Evolutionary conservation across 352 stramenopile genomes (phyloP).

Genomic region (Pythium guiyangense): DNA sequence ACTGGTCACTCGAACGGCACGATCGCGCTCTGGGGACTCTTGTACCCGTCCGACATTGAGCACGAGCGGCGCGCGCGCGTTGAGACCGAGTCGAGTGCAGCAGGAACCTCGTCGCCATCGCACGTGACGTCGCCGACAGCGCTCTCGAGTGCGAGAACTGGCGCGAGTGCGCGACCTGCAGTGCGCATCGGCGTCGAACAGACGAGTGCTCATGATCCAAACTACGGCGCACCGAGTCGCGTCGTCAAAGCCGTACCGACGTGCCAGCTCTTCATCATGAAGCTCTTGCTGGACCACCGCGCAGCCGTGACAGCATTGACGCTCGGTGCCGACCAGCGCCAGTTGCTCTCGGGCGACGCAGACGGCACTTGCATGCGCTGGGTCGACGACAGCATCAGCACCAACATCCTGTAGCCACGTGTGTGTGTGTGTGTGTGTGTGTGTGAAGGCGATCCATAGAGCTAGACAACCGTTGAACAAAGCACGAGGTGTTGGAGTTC

Average conservation of each 20-base stretch:
- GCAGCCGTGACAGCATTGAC: conserved; percentile 51
- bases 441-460: too few relatives aligned
- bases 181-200: conserved; percentile 13
- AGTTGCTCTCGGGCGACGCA: conserved; percentile 59
- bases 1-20: conserved; percentile 71
- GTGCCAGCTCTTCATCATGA: conserved; percentile 71
- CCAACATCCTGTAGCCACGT: conserved; percentile 41
- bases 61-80: conserved; percentile 15
- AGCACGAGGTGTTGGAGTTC: too few relatives aligned
- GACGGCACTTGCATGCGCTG: conserved; percentile 77
- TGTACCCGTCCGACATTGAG: conserved; percentile 52
- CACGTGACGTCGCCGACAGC: too few relatives aligned
- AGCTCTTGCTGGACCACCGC: conserved; percentile 70
- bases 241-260: conserved; percentile 45
- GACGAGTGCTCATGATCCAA: neutral
- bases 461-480: too few relatives aligned
- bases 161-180: neutral
- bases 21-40: conserved; percentile 65
- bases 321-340: conserved; percentile 51
- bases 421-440: neutral
- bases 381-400: conserved; percentile 72
- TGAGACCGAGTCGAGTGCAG: neutral
- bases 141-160: conserved; percentile 5
- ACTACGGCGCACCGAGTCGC: neutral
- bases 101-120: neutral